Base-by-base conservation (phyloP, 768 basidiomycete species). In the Candolleomyces eurysporus region DNA sequence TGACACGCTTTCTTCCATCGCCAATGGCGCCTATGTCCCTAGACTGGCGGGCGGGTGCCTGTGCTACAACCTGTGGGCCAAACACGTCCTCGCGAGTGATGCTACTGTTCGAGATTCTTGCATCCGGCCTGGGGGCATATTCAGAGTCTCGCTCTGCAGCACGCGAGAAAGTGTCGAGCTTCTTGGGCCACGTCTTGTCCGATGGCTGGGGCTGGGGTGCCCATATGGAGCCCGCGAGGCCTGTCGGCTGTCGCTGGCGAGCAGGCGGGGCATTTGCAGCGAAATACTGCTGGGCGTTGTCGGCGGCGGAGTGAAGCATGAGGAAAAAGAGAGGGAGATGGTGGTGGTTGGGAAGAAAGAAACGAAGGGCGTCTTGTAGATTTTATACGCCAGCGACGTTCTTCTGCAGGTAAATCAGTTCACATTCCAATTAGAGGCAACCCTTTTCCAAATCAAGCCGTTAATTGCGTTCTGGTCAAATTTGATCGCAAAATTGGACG, bases 131-230 rank as follows among this genome's bases (percentile, higher is more conserved):
- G 60, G 63, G 36, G 11, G 65, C 58, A 45, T 61, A 57, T n/a
- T 75, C 67, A 39, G 64, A n/a, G 13, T 79, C 73, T 48, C 68
- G 76, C 68, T 84, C 84, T 9, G 78, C 76, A 22, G 78, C 79
- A 40, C 83, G 81, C 57, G 82, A 81, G 66, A 87, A 87, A 4
- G 87, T 75, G 61, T 88, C 87, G 40, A 89, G 74, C 42, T 87
- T 77, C 62, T 79, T 80, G 21, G 90, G 88, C 91, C 91, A 93
- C 13, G 84, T 81, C 5, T 78, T 69, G 19, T 87, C 87, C 16
- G 83, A 80, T 5, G 83, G 83, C 71, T 88, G 89, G 4, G 90
- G 88, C 69, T 88, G 89, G 8, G 91, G 91, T 0, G 91, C 91
- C 91, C 91, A 93, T 63, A 93, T 92, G 55, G 90, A 91, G 14